phyloP scores from a whole-genome alignment of 2,329 filamentous ascomycete species.

The Penicillium sp. region DNA sequence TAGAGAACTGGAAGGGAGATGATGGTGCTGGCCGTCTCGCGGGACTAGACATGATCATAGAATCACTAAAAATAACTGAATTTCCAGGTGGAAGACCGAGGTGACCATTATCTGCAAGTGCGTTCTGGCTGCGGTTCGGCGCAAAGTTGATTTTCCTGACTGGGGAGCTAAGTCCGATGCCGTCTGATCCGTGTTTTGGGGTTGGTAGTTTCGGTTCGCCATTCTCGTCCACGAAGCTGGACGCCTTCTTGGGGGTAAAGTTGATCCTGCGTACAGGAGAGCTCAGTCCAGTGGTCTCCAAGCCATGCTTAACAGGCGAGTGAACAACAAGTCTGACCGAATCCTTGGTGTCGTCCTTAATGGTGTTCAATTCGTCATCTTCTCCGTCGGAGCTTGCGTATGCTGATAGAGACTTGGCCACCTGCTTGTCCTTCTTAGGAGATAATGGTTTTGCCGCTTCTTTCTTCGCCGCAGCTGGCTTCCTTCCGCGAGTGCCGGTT shows the following conservation, averaged over 20 bases:
- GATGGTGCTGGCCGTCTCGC: slow-evolving; percentile 41
- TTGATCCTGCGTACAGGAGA: slow-evolving; percentile 37
- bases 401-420: slow-evolving; percentile 41
- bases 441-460: slow-evolving; percentile 41
- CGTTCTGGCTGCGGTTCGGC: slow-evolving; percentile 16
- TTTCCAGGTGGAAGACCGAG: slow-evolving; percentile 27
- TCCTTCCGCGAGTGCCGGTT: slow-evolving; percentile 30
- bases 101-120: slow-evolving; percentile 21
- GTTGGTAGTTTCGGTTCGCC: slow-evolving; percentile 30
- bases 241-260: slow-evolving; percentile 28
- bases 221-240: slow-evolving; percentile 33
- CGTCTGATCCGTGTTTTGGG: slow-evolving; percentile 24
- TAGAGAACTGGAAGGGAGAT: slow-evolving; percentile 44
- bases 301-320: slow-evolving; percentile 34
- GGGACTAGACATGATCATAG: slow-evolving; percentile 43
- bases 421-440: slow-evolving; percentile 49
- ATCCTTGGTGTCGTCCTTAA: slow-evolving; percentile 32
- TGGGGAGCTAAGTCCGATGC: slow-evolving; percentile 31
- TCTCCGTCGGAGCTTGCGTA: slow-evolving; percentile 41
- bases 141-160: slow-evolving; percentile 41
- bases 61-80: slow-evolving; percentile 33
- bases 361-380: slow-evolving; percentile 44
- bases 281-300: slow-evolving; percentile 31
- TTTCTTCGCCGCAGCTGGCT: slow-evolving; percentile 34
- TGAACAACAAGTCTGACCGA: slow-evolving; percentile 31